Conservation (phyloP, 495 filamentous ascomycete genomes). For the Staphylotrichum tortipilum region DNA sequence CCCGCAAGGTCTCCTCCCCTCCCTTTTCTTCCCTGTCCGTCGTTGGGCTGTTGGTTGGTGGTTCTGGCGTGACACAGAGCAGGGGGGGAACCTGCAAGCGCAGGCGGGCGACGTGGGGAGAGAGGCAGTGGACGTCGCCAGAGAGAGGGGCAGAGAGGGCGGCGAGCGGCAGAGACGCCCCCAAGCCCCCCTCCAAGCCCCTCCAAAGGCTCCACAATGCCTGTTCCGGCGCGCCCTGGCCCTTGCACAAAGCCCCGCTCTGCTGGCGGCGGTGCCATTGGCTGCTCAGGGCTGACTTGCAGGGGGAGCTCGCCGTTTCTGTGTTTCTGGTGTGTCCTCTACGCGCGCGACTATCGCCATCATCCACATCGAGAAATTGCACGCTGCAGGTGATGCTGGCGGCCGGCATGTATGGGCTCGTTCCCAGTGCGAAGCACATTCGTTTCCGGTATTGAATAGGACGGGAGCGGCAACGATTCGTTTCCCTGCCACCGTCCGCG, state of each 20-base stretch:
- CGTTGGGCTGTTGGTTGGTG: background rate
- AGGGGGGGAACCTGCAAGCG: slow-evolving; percentile 1
- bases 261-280: no score
- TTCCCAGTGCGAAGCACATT: background rate
- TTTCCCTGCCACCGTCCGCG: no score
- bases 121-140: no score
- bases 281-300: slow-evolving; percentile 7
- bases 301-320: slow-evolving; percentile 4
- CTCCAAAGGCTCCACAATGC: no score
- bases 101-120: no score
- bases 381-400: slow-evolving; percentile 3
- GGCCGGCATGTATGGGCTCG: no score
- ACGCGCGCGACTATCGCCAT: slow-evolving; percentile 17
- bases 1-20: no score
- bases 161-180: no score
- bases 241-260: no score
- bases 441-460: background rate
- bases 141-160: no score
- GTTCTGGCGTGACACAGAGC: slow-evolving; percentile 15
- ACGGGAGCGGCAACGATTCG: background rate
- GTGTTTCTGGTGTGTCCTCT: slow-evolving; percentile 11
- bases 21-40: no score
- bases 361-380: background rate
- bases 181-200: no score
- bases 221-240: background rate